Evolutionary conservation across 306 rosid genomes (phyloP), one percentile per base, ranked within the genome.

Genomic region (Heteromeles arbutifolia): DNA sequence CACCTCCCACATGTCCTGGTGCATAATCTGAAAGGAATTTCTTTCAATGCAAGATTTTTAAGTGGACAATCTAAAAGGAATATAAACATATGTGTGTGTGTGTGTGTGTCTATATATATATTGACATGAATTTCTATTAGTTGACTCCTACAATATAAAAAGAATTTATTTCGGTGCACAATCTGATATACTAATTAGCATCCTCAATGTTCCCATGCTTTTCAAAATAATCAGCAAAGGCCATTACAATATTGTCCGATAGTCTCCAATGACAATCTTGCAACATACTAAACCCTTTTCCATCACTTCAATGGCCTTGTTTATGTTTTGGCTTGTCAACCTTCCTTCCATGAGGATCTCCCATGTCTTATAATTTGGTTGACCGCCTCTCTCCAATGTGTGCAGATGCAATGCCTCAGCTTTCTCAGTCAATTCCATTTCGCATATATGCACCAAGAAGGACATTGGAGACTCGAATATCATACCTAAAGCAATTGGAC

Each of bases 331-430:
- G 78, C 63, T 34, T 56, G 81, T 88, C 82, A 87, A 63, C 86
- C 84, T 87, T 78, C 97, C 96, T 80, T 94, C 97, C 65, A 85
- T 73, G 34, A 94, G 91, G 86, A 91, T 94, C 85, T 94, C 98
- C 93, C 96, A 86, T 14, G 98, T 91, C 84, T 90, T 94, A 74
- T 90, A 92, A 82, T 90, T 94, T 6, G 98, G 97, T 77, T 70
- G 65, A 6, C 93, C 95, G 15, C 98, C 95, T 79, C 79, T 91
- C 73, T 87, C 86, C 88, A 90, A 59, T 21, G 91, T 84, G 53
- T 62, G 92, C 73, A 76, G 70, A 86, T 88, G 97, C 31, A 94
- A 84, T 11, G 85, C 72, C 83, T 90, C 98, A 13, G 96, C 96
- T 75, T 88, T 82, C 14, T 88, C 93, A 63, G 88, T 67, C 86